phyloP scores from a whole-genome alignment of 805 yeast genomes.

The Pichia occidentalis region DNA sequence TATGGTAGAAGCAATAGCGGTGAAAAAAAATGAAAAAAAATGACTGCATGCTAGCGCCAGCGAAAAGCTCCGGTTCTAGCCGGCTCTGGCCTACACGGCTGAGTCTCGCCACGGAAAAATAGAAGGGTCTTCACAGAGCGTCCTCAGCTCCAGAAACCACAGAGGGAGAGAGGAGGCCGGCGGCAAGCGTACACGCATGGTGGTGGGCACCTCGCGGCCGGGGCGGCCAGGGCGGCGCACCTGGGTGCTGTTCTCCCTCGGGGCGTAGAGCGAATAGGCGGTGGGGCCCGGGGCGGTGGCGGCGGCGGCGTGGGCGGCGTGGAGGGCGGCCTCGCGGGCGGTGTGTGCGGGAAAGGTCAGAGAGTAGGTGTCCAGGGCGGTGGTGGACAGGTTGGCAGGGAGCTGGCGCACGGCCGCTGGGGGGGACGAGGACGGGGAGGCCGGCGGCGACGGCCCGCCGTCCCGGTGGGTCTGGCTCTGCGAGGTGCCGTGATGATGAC shows the following conservation, averaged over 20 bases:
- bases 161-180: not conserved
- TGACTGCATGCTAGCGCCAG: too few species aligned
- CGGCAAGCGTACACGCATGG: too few species aligned
- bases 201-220: too few species aligned
- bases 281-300: not conserved
- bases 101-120: not conserved
- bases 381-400: constrained; percentile 4
- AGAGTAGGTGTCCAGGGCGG: not conserved
- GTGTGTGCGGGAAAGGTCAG: too few species aligned
- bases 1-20: too few species aligned
- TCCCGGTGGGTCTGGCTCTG: too few species aligned
- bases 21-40: too few species aligned
- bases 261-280: constrained; percentile 1
- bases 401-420: not conserved
- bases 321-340: not conserved
- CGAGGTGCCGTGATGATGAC: too few species aligned
- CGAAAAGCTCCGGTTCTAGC: not conserved
- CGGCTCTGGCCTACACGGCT: not conserved
- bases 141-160: not conserved
- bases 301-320: not conserved
- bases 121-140: too few species aligned
- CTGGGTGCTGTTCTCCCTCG: not conserved
- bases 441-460: too few species aligned
- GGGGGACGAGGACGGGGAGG: too few species aligned
- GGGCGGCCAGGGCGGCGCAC: constrained; percentile 4